Evolutionary conservation across 768 basidiomycete species (phyloP).

Genomic region (Chalciporus pseudorubinellus): DNA sequence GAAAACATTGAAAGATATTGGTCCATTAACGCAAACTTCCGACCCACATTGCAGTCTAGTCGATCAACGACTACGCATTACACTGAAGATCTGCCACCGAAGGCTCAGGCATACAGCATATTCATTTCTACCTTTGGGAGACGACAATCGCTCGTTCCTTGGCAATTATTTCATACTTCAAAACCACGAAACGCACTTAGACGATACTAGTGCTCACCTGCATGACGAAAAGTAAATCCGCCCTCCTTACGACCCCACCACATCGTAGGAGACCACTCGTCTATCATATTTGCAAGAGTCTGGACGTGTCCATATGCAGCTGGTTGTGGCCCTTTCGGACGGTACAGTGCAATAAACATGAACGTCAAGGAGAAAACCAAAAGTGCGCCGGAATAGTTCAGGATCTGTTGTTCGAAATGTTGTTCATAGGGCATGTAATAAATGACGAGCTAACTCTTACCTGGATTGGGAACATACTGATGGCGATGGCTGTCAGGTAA

Average conservation of each 20-base stretch:
- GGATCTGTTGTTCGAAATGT: constrained; percentile 16
- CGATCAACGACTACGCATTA: background rate
- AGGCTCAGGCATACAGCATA: constrained; percentile 17
- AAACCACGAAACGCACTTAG: background rate
- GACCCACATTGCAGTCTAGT: background rate
- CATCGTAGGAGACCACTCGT: constrained; percentile 36
- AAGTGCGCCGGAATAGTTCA: constrained; percentile 24
- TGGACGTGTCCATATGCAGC: constrained; percentile 35
- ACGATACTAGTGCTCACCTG: constrained; percentile 17
- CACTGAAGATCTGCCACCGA: background rate
- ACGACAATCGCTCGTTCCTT: constrained; percentile 26
- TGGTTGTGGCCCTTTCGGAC: constrained; percentile 26
- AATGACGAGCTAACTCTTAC: constrained; percentile 2
- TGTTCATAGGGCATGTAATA: background rate
- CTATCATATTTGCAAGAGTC: constrained; percentile 34
- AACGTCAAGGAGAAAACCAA: constrained; percentile 22
- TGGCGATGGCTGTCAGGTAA: constrained; percentile 12
- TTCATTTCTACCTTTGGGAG: constrained; percentile 22
- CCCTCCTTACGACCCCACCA: constrained; percentile 30
- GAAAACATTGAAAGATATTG: too few relatives aligned
- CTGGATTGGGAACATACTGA: constrained; percentile 29
- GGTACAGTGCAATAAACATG: constrained; percentile 6
- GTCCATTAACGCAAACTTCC: too few relatives aligned
- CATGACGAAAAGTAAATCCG: constrained; percentile 10
- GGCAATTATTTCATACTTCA: background rate